phyloP scores from a whole-genome alignment of 108 stramenopile genomes.

The Nitzschia inconspicua region DNA sequence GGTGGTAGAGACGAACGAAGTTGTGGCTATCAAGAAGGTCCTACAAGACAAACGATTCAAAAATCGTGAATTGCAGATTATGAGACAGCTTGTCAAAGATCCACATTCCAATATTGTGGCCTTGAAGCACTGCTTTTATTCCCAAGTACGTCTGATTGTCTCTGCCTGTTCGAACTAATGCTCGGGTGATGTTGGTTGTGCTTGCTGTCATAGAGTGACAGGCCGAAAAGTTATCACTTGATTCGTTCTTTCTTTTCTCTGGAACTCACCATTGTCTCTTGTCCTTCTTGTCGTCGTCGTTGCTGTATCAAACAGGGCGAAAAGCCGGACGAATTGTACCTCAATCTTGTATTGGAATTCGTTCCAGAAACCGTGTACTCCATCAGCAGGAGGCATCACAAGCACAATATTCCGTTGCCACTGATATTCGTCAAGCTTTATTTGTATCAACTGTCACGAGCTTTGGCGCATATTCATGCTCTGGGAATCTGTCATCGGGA shows the following conservation, averaged over 20 bases:
- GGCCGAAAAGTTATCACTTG: neutral
- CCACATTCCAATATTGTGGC: conserved; percentile 95
- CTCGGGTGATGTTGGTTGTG: neutral
- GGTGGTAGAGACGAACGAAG: conserved; percentile 94
- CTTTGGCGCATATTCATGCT: conserved; percentile 94
- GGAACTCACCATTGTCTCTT: neutral
- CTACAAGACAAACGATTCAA: conserved; percentile 98
- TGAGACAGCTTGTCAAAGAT: conserved; percentile 94
- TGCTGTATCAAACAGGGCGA: conserved; percentile 56
- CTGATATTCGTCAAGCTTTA: conserved; percentile 92
- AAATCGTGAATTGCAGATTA: conserved; percentile 98
- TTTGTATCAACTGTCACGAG: conserved; percentile 95
- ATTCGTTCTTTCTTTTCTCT: neutral
- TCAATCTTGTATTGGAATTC: conserved; percentile 98
- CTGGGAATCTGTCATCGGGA: conserved; percentile 98
- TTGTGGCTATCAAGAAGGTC: conserved; percentile 95
- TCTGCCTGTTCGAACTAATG: neutral
- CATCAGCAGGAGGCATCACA: conserved; percentile 88
- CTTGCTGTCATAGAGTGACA: neutral
- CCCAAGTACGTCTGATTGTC: conserved; percentile 56
- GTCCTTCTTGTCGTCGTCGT: neutral
- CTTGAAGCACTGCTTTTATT: conserved; percentile 97
- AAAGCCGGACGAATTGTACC: conserved; percentile 91
- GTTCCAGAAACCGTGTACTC: conserved; percentile 98
- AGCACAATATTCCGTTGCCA: conserved; percentile 88